Percentiles rank a stretch among this genome's conserved stretches.
Conservation (phyloP, 495 filamentous ascomycete species). For the Trichoderma virens region DNA sequence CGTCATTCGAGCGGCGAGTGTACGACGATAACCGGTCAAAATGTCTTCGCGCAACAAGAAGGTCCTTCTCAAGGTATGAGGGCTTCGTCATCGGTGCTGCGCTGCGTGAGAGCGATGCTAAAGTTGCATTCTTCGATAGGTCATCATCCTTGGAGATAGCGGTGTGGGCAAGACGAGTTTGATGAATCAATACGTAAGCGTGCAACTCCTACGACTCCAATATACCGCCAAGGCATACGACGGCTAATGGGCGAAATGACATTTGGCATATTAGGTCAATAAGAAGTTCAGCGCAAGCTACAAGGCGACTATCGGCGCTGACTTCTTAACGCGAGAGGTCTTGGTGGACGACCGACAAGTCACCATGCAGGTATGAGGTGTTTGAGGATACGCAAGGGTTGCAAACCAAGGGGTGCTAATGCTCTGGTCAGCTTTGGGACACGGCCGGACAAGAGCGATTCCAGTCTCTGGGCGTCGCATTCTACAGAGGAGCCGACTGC, state of each 20-base stretch:
- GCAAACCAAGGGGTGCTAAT: constrained; percentile 11
- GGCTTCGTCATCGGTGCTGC: neutral
- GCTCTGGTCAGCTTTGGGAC: constrained; percentile 78
- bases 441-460: constrained; percentile 97
- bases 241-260: constrained; percentile 6
- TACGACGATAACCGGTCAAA: constrained; percentile 16
- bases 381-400: neutral
- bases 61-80: constrained; percentile 83
- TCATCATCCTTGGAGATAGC: constrained; percentile 97
- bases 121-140: constrained; percentile 42
- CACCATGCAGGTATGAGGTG: constrained; percentile 81
- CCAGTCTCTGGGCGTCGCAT: constrained; percentile 94
- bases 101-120: neutral
- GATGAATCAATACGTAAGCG: constrained; percentile 99
- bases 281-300: constrained; percentile 99
- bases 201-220: constrained; percentile 9
- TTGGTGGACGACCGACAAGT: constrained; percentile 94
- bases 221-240: constrained; percentile 9
- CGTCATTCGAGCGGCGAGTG: constrained; percentile 1
- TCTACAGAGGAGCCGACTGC: constrained; percentile 97
- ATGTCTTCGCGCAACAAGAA: constrained; percentile 91
- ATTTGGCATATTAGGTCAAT: constrained; percentile 67
- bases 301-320: constrained; percentile 97
- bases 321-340: constrained; percentile 98
- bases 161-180: constrained; percentile 98